phyloP scores from a whole-genome alignment of 768 basidiomycete species.

The Amanita thiersii region DNA sequence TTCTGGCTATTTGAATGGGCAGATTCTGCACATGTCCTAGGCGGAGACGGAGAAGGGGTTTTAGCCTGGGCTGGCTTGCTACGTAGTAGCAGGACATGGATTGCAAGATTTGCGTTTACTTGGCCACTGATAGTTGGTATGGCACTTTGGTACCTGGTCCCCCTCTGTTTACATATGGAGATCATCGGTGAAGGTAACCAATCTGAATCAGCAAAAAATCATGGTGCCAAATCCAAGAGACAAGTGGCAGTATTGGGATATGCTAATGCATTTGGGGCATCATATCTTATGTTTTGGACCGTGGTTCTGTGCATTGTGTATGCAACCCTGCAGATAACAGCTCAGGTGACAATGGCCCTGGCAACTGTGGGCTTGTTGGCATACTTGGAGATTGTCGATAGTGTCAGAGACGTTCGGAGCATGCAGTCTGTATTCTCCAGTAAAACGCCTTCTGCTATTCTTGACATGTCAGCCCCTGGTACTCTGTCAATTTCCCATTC shows the following conservation, averaged over 20 bases:
- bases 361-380: slow-evolving; percentile 60
- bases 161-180: slow-evolving; percentile 65
- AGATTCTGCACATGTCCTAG: slow-evolving; percentile 46
- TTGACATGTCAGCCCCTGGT: slow-evolving; percentile 22
- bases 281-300: slow-evolving; percentile 79
- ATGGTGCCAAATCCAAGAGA: slow-evolving; percentile 13
- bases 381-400: slow-evolving; percentile 76
- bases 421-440: slow-evolving; percentile 46
- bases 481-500: neutral
- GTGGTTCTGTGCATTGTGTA: slow-evolving; percentile 57
- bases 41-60: slow-evolving; percentile 21
- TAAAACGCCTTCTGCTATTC: slow-evolving; percentile 33
- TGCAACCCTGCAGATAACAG: slow-evolving; percentile 67
- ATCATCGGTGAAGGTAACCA: slow-evolving; percentile 19
- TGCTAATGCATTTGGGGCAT: slow-evolving; percentile 84
- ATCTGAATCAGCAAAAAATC: neutral
- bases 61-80: slow-evolving; percentile 25
- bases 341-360: slow-evolving; percentile 69
- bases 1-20: slow-evolving; percentile 84
- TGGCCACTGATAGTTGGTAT: slow-evolving; percentile 46
- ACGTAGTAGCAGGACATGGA: slow-evolving; percentile 45
- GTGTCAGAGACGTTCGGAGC: slow-evolving; percentile 60
- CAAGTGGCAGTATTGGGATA: slow-evolving; percentile 63
- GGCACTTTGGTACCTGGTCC: slow-evolving; percentile 62
- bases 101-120: slow-evolving; percentile 50